phyloP scores from a whole-genome alignment of 192 early-diverging fungal genomes.

The Coemansia sp. region DNA sequence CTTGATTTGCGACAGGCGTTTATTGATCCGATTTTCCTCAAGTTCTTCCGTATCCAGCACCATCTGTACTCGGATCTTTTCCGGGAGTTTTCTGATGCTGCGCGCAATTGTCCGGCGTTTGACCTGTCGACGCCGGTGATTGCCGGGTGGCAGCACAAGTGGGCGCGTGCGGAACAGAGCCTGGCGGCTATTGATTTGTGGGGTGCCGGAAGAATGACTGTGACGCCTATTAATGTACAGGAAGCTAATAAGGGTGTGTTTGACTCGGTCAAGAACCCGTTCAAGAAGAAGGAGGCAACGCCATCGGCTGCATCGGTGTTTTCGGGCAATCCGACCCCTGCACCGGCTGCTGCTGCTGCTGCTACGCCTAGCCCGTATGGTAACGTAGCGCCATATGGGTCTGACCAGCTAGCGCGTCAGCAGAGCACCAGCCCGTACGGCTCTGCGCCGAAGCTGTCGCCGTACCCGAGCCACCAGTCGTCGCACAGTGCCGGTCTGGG shows the following conservation, averaged over 20 bases:
- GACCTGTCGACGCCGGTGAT: slow-evolving; percentile 51
- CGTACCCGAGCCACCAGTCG: slow-evolving; percentile 23
- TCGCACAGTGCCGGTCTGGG: neutral
- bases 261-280: slow-evolving; percentile 42
- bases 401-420: neutral
- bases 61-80: slow-evolving; percentile 73
- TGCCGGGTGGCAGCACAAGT: slow-evolving; percentile 45
- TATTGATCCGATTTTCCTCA: slow-evolving; percentile 85
- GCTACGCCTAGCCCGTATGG: slow-evolving; percentile 1
- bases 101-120: slow-evolving; percentile 59
- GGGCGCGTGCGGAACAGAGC: slow-evolving; percentile 26
- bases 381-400: neutral
- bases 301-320: slow-evolving; percentile 30
- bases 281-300: slow-evolving; percentile 46
- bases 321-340: neutral
- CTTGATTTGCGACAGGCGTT: slow-evolving; percentile 73
- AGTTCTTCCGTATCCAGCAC: slow-evolving; percentile 82
- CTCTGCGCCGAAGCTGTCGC: slow-evolving; percentile 1
- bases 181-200: slow-evolving; percentile 39
- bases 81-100: slow-evolving; percentile 59
- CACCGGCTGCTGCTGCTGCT: neutral
- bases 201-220: slow-evolving; percentile 35
- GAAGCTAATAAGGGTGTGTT: slow-evolving; percentile 31
- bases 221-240: slow-evolving; percentile 31
- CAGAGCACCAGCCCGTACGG: slow-evolving; percentile 9